Conservation (phyloP, 257 asterid species). For the Rauvolfia tetraphylla region DNA sequence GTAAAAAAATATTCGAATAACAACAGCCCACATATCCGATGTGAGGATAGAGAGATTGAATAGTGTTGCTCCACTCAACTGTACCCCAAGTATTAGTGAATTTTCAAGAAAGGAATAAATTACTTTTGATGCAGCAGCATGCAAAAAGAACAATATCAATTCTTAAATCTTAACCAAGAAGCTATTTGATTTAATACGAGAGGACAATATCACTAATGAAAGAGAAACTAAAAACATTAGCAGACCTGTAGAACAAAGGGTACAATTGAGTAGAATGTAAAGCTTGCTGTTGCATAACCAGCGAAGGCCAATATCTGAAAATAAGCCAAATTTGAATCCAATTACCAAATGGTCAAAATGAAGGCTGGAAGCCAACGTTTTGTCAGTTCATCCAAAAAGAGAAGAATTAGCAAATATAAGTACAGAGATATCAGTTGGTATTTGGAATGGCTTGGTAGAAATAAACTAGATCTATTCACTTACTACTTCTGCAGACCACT, state of each 20-base stretch:
- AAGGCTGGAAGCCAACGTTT: background rate
- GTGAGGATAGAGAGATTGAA: conserved; percentile 77
- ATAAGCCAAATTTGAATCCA: background rate
- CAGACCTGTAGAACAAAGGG: conserved; percentile 51
- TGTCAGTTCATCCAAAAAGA: background rate
- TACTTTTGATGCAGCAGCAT: background rate
- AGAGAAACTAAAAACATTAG: background rate
- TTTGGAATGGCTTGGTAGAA: background rate
- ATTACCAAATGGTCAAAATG: background rate
- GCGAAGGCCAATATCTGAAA: conserved; percentile 45
- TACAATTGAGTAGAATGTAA: conserved; percentile 47
- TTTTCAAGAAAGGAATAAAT: background rate
- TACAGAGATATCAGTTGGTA: background rate
- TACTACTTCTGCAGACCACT: conserved; percentile 59
- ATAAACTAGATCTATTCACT: conserved; percentile 16
- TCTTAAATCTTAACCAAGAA: background rate
- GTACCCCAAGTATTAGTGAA: conserved; percentile 2
- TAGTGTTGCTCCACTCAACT: conserved; percentile 77
- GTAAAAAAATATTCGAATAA: conserved; percentile 59
- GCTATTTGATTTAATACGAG: background rate
- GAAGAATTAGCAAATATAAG: background rate
- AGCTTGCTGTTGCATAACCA: conserved; percentile 45
- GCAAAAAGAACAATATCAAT: background rate
- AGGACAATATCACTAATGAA: background rate
- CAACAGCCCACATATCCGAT: conserved; percentile 84